Base-by-base conservation (phyloP, 371 early-diverging fungal species). In the Mortierella sp. region DNA sequence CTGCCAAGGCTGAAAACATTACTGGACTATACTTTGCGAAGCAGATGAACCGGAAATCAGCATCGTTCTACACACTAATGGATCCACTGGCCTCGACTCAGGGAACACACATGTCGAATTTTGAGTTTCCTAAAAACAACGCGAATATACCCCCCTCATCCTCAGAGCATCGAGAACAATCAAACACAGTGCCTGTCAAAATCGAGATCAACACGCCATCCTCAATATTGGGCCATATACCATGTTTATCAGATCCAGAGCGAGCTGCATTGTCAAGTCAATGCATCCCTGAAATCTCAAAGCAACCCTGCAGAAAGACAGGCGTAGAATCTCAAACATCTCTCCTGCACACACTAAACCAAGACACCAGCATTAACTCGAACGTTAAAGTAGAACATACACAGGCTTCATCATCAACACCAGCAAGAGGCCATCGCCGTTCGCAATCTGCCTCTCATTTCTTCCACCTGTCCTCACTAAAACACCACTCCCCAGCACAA, bases 381-480 rank as follows among this genome's bases (percentile, higher is more conserved):
- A 21, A 41, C n/a, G 28, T 8, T 4, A 57, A 10, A 11, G 24
- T 4, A 21, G 33, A 15, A 36, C 13, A 55, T 28, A 28, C 13
- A n/a, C 16, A 28, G 21, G 21, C 28, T n/a, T 28, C 43, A 16
- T 33, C 55, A n/a, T 33, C 59, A 11, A 21, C 65, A 16, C 55
- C 66, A 28, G 36, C 47, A 28, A 55, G 63, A 22, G 60, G 71
- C 1, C 77, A 77, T 58, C 78, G 73, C 9, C 78, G 78, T 1
- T 72, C 73, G 6, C 78, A 78, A n/a, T 78, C 78, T 16, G 78
- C 78, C 2, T 78, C 78, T 1, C 78, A 78, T 24, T 78, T 78
- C 53, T 78, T 78, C 58, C 78, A 78, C 55, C 66, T 78, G 4
- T 78, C 78, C 3, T 78, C 78, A 2, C 78, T 78, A 53, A 72